Base-by-base conservation (phyloP, 805 yeast genomes). In the Tetrapisispora arboricola region DNA sequence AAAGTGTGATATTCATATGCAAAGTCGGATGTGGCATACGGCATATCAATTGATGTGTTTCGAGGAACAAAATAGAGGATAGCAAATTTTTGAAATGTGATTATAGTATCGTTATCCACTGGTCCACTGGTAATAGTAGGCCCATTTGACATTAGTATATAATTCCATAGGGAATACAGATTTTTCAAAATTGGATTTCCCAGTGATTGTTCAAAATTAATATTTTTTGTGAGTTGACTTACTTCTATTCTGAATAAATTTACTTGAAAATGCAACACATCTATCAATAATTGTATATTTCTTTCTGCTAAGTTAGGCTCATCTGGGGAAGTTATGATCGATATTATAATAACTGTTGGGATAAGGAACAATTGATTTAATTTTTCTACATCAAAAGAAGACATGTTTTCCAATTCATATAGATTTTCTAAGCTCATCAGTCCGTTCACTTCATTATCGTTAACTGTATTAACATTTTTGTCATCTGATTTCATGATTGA, bases 121-220 rank as follows among this genome's bases (percentile, higher is more conserved):
- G 31, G 31, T 3, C 31, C 36, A n/a, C 7, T 32, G 2, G 27
- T 4, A 6, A n/a, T 18, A 9, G 20, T 17, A 15, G 26, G 8
- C 4, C 3, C 27, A 21, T 19, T 10, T 6, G 36, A 32, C 18
- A 32, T n/a, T 21, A 38, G 15, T n/a, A 30, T 30, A 15, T 16
- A 21, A 25, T 32, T 32, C 41, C 41, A 38, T 6, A 16, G n/a
- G 13, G 36, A 38, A 26, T 13, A 32, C 10, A 38, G 26, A 3
- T 31, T 12, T 32, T 38, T 38, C 10, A 38, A 3, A 19, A 20
- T 24, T 8, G 10, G 1, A 20, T 38, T 32, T 3, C 11, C 27
- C 6, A 38, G 12, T 6, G 36, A 38, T 13, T 11, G 11, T 6
- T 30, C 24, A n/a, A 38, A 32, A 19, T 25, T 10, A 15, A 16